Evolutionary conservation across 441 rosid genomes (phyloP).

Genomic region (Aleurites moluccanus): DNA sequence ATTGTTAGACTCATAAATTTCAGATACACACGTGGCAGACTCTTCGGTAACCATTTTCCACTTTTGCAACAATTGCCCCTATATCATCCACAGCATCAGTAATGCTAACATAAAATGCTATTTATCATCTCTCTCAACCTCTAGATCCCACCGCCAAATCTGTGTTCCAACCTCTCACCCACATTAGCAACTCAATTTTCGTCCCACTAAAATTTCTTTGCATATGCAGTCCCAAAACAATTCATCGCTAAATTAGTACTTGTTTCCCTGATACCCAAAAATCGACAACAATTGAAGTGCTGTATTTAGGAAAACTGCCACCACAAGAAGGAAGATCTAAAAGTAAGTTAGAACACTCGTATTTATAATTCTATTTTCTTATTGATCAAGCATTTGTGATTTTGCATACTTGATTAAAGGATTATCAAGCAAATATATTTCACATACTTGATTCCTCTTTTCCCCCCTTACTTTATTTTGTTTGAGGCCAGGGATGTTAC

Average conservation of each 20-base stretch:
- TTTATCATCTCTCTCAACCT: constrained; percentile 2
- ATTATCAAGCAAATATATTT: neutral
- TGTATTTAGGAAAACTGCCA: neutral
- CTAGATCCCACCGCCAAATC: constrained; percentile 4
- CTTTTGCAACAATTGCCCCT: neutral
- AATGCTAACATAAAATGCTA: neutral
- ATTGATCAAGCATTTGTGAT: neutral
- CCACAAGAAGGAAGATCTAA: neutral
- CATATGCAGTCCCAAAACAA: neutral
- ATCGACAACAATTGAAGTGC: neutral
- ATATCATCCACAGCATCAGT: neutral
- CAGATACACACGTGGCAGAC: neutral
- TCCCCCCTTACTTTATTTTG: neutral
- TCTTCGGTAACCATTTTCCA: neutral
- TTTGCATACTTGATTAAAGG: neutral
- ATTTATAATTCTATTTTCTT: neutral
- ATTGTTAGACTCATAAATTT: neutral
- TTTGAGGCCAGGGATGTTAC: neutral
- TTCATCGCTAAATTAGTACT: neutral
- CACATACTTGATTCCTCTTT: neutral
- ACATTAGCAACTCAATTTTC: neutral
- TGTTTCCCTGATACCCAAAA: neutral
- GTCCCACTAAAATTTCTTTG: neutral
- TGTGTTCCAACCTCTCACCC: neutral
- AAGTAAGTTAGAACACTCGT: neutral